Evolutionary conservation across 495 filamentous ascomycete species (phyloP), one percentile per base, ranked within the genome.

Genomic region (Achaetomiella virescens): DNA sequence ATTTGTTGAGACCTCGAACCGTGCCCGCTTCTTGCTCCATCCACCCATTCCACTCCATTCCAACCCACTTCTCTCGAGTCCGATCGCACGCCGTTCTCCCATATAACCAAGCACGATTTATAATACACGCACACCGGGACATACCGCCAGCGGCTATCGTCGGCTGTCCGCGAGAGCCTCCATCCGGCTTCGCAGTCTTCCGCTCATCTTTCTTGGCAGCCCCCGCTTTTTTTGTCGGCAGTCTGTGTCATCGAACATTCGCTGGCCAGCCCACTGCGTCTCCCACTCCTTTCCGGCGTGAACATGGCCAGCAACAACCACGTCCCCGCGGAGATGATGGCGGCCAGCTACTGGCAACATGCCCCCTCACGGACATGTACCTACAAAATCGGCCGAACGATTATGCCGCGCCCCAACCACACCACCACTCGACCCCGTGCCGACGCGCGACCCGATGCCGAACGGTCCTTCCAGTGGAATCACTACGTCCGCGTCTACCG

Each of bases 341-440:
- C 41, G 1, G 18, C 33, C 33, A 36, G 25, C 33, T 54, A 54
- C 52, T 54, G 52, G 52, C 18, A 31, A 10, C 52, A 54, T 40
- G 10, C 52, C 42, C 14, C 14, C 24, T 35, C 6, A 2, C 25
- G 12, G 42, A 1, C 15, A 31, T 42, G 33, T 42, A 46, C n/a
- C 42, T 29, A 2, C 51, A 54, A 29, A 9, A 2, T 8, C 43
- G 24, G 15, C 20, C 9, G 5, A 9, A 20, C n/a, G 22, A 36
- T 18, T 47, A 54, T 18, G 52, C 8, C 9, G 7, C 14, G 1
- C 12, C 14, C 2, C n/a, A 31, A 15, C 15, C 42, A 29, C 42
- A 38, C 11, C 42, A 36, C 9, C 17, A 18, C 8, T 12, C 14
- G 6, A 31, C 27, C 27, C 27, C 27, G 9, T 31, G 27, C 27